phyloP scores from a whole-genome alignment of 495 filamentous ascomycete species.

The Cryomyces minteri region DNA sequence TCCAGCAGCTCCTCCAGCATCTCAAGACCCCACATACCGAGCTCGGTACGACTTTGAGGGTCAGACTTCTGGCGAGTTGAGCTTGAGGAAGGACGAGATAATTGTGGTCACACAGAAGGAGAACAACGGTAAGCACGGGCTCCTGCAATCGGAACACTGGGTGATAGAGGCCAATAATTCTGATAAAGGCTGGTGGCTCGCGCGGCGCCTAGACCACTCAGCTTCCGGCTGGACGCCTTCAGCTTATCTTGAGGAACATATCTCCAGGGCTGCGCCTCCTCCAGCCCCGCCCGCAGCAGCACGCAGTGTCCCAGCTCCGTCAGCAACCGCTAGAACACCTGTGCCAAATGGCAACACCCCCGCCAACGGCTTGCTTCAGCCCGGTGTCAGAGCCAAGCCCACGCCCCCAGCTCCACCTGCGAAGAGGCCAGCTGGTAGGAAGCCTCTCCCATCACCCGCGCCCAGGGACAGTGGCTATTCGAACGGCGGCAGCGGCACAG shows the following conservation, averaged over 20 bases:
- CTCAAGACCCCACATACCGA: conserved; percentile 58
- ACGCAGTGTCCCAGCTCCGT: conserved; percentile 29
- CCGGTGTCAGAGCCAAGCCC: conserved; percentile 46
- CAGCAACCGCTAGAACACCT: conserved; percentile 14
- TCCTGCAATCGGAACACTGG: background rate
- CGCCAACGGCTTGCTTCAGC: conserved; percentile 28
- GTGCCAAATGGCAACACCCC: conserved; percentile 25
- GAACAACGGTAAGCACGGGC: conserved; percentile 52
- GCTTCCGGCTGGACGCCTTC: conserved; percentile 85
- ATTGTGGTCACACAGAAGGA: conserved; percentile 80
- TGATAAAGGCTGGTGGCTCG: conserved; percentile 78
- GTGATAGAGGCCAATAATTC: conserved; percentile 1
- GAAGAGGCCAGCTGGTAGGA: conserved; percentile 64
- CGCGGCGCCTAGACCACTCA: conserved; percentile 40
- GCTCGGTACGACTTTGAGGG: conserved; percentile 81
- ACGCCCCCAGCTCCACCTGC: conserved; percentile 66
- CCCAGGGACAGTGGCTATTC: conserved; percentile 32
- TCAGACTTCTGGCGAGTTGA: conserved; percentile 60
- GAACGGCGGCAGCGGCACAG: conserved; percentile 21
- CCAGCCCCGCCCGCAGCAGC: conserved; percentile 22
- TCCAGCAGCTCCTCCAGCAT: conserved; percentile 40
- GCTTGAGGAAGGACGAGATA: conserved; percentile 55
- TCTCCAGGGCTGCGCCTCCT: conserved; percentile 16
- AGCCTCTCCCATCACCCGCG: conserved; percentile 41
- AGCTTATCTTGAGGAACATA: conserved; percentile 76